Percentiles rank a stretch among this genome's conserved stretches.
These are phyloP conservation scores for Mycena rebaudengoi DNA, from an alignment of 768 basidiomycete species.

Conservation along the genomic window DNA sequence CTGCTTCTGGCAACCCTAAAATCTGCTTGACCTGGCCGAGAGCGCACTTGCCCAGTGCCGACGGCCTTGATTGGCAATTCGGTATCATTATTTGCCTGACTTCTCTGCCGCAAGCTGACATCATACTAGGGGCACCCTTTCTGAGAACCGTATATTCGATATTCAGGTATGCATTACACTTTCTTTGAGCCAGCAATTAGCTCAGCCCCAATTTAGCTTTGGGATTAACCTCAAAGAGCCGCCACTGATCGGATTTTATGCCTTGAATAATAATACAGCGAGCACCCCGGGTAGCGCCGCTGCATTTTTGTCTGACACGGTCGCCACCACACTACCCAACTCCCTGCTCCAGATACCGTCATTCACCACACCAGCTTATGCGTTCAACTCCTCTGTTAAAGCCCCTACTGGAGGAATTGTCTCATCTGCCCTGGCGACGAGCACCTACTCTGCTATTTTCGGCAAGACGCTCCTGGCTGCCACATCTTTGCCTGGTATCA, in stretches of 20 bases:
- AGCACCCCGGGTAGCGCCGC: constrained; percentile 52
- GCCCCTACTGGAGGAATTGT: constrained; percentile 65
- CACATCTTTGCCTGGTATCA: constrained; percentile 58
- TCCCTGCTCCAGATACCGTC: constrained; percentile 71
- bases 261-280: constrained; percentile 57
- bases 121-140: constrained; percentile 66
- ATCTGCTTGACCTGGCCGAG: constrained; percentile 81
- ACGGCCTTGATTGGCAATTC: constrained; percentile 87
- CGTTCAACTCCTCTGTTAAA: constrained; percentile 72
- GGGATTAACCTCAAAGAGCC: constrained; percentile 79
- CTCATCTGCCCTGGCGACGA: constrained; percentile 69
- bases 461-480: constrained; percentile 51
- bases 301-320: constrained; percentile 64
- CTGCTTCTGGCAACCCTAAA: constrained; percentile 66
- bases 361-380: constrained; percentile 68
- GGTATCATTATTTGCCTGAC: constrained; percentile 49
- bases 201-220: constrained; percentile 52
- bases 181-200: background rate
- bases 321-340: constrained; percentile 78
- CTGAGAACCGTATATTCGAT: constrained; percentile 81
- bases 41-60: constrained; percentile 68
- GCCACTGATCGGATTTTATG: constrained; percentile 81
- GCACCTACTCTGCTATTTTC: constrained; percentile 73
- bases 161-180: constrained; percentile 62
- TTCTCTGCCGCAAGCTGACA: background rate